Conservation (phyloP, 2,329 filamentous ascomycete species). For the Hymenoscyphus albidus region DNA sequence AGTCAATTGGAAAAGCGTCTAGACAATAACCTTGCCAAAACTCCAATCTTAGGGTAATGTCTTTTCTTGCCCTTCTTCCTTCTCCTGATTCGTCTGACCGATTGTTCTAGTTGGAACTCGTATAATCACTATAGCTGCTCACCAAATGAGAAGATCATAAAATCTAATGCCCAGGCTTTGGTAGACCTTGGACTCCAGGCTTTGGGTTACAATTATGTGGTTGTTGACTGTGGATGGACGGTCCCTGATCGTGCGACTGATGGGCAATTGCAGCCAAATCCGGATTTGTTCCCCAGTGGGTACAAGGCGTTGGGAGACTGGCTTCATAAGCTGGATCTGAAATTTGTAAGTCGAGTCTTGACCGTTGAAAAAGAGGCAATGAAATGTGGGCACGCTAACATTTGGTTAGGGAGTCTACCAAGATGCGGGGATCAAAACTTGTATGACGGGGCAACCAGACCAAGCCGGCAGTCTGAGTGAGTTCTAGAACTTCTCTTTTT, state of each 20-base stretch:
- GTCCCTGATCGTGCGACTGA: conserved; percentile 30
- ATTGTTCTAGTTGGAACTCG: conserved; percentile 41
- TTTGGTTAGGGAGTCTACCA: conserved; percentile 39
- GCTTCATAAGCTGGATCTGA: conserved; percentile 39
- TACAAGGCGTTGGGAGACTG: conserved; percentile 42
- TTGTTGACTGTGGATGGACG: conserved; percentile 50
- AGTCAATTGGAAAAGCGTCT: not conserved
- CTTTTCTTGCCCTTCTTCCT: no score
- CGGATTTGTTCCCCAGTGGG: conserved; percentile 40
- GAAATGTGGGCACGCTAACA: no score
- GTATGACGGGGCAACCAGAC: conserved; percentile 29
- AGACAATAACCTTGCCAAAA: not conserved
- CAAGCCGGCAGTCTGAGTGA: conserved; percentile 27
- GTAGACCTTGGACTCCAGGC: conserved; percentile 42
- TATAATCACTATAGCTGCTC: conserved; percentile 49
- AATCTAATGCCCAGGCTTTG: conserved; percentile 44
- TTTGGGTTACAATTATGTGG: conserved; percentile 47
- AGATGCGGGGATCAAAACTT: conserved; percentile 34
- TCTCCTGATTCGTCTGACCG: no score
- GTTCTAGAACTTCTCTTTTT: not conserved
- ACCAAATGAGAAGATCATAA: conserved; percentile 44
- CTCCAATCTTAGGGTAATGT: not conserved
- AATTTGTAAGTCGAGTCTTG: conserved; percentile 29
- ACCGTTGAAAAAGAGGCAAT: no score
- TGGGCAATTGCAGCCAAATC: conserved; percentile 42